A percentile compares a stretch with the other conserved stretches of the same genome.
These are phyloP conservation scores for Boechera stricta DNA, from an alignment of 345 rosid species.

Conservation along the genomic window DNA sequence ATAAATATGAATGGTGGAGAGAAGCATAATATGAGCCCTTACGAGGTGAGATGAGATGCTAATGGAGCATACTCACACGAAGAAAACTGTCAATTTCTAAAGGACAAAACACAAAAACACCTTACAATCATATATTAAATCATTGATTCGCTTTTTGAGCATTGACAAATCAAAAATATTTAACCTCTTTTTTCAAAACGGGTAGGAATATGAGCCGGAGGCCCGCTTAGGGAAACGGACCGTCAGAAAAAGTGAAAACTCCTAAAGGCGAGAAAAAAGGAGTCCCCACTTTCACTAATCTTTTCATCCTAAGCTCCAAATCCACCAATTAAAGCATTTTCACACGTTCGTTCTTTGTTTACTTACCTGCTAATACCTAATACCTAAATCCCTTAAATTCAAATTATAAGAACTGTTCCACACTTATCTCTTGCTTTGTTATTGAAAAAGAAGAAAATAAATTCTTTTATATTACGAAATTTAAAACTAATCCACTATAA, in stretches of 20 bases:
- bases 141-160: conserved; percentile 40
- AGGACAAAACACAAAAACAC: conserved; percentile 40
- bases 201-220: conserved; percentile 35
- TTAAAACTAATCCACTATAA: conserved; percentile 10
- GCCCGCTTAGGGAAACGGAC: conserved; percentile 40
- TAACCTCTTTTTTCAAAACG: conserved; percentile 34
- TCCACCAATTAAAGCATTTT: conserved; percentile 19
- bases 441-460: not conserved
- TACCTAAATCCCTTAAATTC: conserved; percentile 1
- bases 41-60: conserved; percentile 32
- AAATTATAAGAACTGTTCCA: conserved; percentile 19
- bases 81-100: conserved; percentile 37
- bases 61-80: conserved; percentile 37
- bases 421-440: not conserved
- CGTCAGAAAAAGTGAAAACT: conserved; percentile 38
- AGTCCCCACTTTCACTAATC: conserved; percentile 3
- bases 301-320: not conserved
- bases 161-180: conserved; percentile 24
- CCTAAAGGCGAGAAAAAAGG: conserved; percentile 17
- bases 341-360: conserved; percentile 25
- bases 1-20: conserved; percentile 30
- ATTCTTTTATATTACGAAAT: not conserved
- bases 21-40: conserved; percentile 6
- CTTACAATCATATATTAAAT: conserved; percentile 38
- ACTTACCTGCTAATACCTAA: not conserved